Evolutionary conservation across 169 alveolate genomes (phyloP), one percentile per base, ranked within the genome.

Genomic region (Amoebophrya sp.): DNA sequence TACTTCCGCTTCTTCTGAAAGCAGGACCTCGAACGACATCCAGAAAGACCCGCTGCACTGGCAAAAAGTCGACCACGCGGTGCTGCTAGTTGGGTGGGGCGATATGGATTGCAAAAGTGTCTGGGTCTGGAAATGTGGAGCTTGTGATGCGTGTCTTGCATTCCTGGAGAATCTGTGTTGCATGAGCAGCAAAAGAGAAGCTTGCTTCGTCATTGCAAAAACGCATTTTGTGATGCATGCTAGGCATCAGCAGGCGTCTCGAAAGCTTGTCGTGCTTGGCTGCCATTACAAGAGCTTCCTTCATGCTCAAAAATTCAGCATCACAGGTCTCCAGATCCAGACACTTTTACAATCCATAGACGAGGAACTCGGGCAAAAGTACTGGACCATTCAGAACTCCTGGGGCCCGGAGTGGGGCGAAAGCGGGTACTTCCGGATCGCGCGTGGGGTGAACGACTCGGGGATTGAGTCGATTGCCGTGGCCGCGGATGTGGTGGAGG

Each of bases 351-450:
- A 12, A 18, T 7, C 29, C 7, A 12, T 7, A 18, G 66, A 7
- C 7, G 66, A 47, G 18, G 66, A 47, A 18, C 66, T 47, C 18
- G 94, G 94, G 25, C 89, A 89, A 7, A 92, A 94, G 77, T 94
- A 92, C 92, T 94, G 95, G 95, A 54, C 88, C 40, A 23, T 94
- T 29, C 53, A 93, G 91, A 95, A 95, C 91, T 94, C 96, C 14
- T 95, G 97, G 97, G 96, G 97, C 2, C 54, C 93, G 0, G 39
- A 89, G 1, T 95, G 95, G 96, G 97, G 97, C n/a, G 95, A 93
- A 38, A 77, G 91, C 18, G 96, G 97, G 23, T 94, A 90, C 90
- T 90, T 93, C 77, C 94, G 94, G 77, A 77, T 95, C 77, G 94
- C 94, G 40, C 89, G 92, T 32, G 94, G 94, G 54, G 77, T 23